Conservation (phyloP, 140 eudicot species). For the Cichorium intybus region DNA sequence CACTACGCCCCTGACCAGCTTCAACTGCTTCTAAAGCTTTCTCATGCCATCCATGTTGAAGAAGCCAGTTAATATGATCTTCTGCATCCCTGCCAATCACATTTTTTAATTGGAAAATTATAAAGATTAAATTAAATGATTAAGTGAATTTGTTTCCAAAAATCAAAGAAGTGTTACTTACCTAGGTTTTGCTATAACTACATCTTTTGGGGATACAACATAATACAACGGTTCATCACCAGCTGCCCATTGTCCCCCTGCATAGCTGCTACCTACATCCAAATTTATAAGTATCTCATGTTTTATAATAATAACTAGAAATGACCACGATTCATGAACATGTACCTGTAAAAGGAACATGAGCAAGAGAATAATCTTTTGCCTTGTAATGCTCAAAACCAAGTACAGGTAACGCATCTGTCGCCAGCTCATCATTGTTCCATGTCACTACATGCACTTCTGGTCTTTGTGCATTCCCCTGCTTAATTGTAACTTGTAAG, state of each 20-base stretch:
- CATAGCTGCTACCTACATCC: constrained; percentile 92
- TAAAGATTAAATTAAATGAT: no score
- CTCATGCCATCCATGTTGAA: constrained; percentile 96
- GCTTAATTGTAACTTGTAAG: constrained; percentile 20
- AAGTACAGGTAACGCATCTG: constrained; percentile 90
- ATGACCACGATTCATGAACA: constrained; percentile 3
- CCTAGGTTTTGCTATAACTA: constrained; percentile 97
- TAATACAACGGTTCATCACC: constrained; percentile 97
- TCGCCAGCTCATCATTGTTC: constrained; percentile 96
- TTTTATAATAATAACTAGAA: constrained; percentile 8
- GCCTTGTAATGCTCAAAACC: constrained; percentile 99
- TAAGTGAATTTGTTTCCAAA: neutral
- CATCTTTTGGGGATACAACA: constrained; percentile 96
- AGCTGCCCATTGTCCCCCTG: constrained; percentile 99
- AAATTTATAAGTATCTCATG: constrained; percentile 26
- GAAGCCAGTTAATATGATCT: constrained; percentile 99
- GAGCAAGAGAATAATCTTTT: constrained; percentile 92
- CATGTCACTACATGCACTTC: constrained; percentile 96
- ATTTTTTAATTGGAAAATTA: neutral
- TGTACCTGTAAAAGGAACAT: constrained; percentile 91
- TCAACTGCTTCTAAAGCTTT: constrained; percentile 97
- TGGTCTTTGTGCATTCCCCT: constrained; percentile 99
- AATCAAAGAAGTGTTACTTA: constrained; percentile 29
- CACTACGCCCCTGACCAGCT: constrained; percentile 94
- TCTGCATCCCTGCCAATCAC: constrained; percentile 81